Percentiles rank a stretch among this genome's conserved stretches.
Evolutionary conservation across 2,329 filamentous ascomycete genomes (phyloP).

Genomic region (Rhytidhysteron rufulum): DNA sequence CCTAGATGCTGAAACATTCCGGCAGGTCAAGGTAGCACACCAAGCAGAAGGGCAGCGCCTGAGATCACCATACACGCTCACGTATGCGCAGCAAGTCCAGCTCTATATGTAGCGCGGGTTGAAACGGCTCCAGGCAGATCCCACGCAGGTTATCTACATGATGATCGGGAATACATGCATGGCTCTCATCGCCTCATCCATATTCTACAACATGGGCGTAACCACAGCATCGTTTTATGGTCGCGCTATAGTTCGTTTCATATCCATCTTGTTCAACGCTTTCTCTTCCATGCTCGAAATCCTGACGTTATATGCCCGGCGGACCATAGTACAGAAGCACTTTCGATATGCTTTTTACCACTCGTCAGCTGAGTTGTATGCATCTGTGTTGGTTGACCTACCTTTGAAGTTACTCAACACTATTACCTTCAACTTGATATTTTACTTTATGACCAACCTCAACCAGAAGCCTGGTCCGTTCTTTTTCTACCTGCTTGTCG

Average conservation of each 20-base stretch:
- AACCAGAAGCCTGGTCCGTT: too few relatives aligned
- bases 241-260: constrained; percentile 73
- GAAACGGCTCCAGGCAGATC: constrained; percentile 67
- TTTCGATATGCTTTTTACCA: constrained; percentile 79
- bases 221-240: constrained; percentile 67
- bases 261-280: constrained; percentile 75
- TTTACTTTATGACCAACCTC: not conserved
- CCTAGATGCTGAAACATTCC: constrained; percentile 35
- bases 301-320: constrained; percentile 74
- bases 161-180: constrained; percentile 66
- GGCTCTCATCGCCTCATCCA: constrained; percentile 68
- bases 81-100: constrained; percentile 64
- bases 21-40: constrained; percentile 34
- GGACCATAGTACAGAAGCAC: constrained; percentile 84
- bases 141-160: constrained; percentile 62
- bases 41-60: constrained; percentile 46
- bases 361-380: constrained; percentile 75
- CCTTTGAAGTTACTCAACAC: not conserved
- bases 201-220: constrained; percentile 68
- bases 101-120: constrained; percentile 76
- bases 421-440: not conserved
- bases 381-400: constrained; percentile 44
- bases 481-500: too few relatives aligned
- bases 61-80: constrained; percentile 74
- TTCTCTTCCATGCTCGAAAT: constrained; percentile 75